Evolutionary conservation across 2,329 filamentous ascomycete genomes (phyloP).

Genomic region (Colletotrichum acutatum): DNA sequence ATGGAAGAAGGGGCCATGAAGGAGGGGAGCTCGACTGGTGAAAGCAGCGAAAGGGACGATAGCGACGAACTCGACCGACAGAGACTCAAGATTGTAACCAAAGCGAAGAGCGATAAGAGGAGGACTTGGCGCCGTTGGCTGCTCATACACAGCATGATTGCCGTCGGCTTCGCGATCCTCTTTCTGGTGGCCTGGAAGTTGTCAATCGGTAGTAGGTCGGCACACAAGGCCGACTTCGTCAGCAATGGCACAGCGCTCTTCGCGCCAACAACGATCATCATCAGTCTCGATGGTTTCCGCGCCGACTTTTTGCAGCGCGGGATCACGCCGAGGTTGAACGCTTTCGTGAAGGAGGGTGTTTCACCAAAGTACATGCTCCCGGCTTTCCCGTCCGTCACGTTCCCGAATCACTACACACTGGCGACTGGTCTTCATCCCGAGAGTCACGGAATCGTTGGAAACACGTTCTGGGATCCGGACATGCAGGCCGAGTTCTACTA

Average conservation of each 20-base stretch:
- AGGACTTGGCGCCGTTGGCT: slow-evolving; percentile 65
- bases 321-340: slow-evolving; percentile 83
- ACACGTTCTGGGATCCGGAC: slow-evolving; percentile 91
- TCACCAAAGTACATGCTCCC: slow-evolving; percentile 94
- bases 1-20: slow-evolving; percentile 85
- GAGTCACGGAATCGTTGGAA: slow-evolving; percentile 91
- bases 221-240: slow-evolving; percentile 49
- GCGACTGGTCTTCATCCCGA: slow-evolving; percentile 94
- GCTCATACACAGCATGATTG: slow-evolving; percentile 63
- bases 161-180: slow-evolving; percentile 65
- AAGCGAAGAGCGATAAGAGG: slow-evolving; percentile 59
- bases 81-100: slow-evolving; percentile 59
- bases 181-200: slow-evolving; percentile 69
- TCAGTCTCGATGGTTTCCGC: slow-evolving; percentile 95
- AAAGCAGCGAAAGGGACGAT: slow-evolving; percentile 70
- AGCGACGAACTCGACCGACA: slow-evolving; percentile 68
- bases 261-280: slow-evolving; percentile 89
- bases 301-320: slow-evolving; percentile 90
- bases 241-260: slow-evolving; percentile 92
- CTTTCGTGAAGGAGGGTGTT: slow-evolving; percentile 83
- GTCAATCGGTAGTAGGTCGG: slow-evolving; percentile 56
- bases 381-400: slow-evolving; percentile 95
- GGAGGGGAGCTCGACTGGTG: slow-evolving; percentile 72
- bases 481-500: slow-evolving; percentile 87
- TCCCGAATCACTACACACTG: slow-evolving; percentile 95